Evolutionary conservation across 305 asterid species (phyloP).

Genomic region (Fraxinus nigra): DNA sequence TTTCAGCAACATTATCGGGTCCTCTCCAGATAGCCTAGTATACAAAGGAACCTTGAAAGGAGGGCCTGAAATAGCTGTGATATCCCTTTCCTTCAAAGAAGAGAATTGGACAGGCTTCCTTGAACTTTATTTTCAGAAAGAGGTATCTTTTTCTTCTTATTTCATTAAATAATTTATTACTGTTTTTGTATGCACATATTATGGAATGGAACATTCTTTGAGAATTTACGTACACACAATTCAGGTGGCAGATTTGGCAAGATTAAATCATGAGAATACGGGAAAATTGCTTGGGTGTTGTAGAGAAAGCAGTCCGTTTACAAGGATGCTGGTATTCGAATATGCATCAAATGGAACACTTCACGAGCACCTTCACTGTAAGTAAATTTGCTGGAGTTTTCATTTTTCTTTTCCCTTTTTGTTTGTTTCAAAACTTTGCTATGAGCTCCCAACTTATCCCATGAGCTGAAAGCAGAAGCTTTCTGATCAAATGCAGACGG

Average conservation of each 20-base stretch:
- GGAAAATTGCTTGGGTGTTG: conserved; percentile 90
- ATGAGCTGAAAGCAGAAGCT: conserved; percentile 15
- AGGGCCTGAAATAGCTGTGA: conserved; percentile 89
- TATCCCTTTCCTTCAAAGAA: conserved; percentile 80
- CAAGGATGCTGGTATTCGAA: conserved; percentile 91
- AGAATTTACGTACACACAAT: background rate
- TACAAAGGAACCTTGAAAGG: conserved; percentile 85
- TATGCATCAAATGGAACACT: conserved; percentile 96
- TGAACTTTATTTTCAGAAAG: conserved; percentile 89
- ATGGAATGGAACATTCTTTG: conserved; percentile 15
- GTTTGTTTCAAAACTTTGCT: background rate
- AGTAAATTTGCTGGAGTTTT: conserved; percentile 20
- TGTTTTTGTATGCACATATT: background rate
- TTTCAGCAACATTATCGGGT: conserved; percentile 94
- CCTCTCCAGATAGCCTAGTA: conserved; percentile 78
- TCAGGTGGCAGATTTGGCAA: conserved; percentile 90
- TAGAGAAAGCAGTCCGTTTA: conserved; percentile 75
- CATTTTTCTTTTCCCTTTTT: background rate
- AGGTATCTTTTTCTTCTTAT: conserved; percentile 38
- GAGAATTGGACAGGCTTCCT: conserved; percentile 88
- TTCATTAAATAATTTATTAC: background rate
- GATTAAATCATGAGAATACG: conserved; percentile 64
- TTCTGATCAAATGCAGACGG: conserved; percentile 52
- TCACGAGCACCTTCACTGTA: conserved; percentile 90
- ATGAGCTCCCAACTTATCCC: conserved; percentile 4